Percentiles rank a stretch among this genome's conserved stretches.
phyloP scores from a whole-genome alignment of 768 basidiomycete species.

The Phylloporus arenicola region DNA sequence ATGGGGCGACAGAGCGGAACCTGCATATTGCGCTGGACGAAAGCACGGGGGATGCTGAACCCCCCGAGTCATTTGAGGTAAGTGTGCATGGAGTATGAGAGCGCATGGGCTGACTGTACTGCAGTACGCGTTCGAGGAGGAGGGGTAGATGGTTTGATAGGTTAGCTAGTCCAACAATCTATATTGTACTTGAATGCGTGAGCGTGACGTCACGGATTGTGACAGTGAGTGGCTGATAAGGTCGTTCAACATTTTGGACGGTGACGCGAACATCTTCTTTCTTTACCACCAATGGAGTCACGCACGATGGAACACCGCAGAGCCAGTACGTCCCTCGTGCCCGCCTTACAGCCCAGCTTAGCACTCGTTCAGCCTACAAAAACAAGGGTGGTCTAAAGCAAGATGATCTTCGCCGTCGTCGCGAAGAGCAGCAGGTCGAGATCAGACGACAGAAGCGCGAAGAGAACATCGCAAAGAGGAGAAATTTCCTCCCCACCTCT shows the following conservation, averaged over 20 bases:
- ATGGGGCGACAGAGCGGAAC: constrained; percentile 21
- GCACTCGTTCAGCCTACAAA: constrained; percentile 68
- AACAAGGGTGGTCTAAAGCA: constrained; percentile 84
- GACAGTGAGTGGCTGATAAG: constrained; percentile 26
- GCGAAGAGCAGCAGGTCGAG: constrained; percentile 98
- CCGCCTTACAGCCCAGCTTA: constrained; percentile 13
- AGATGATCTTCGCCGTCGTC: constrained; percentile 91
- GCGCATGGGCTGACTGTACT: constrained; percentile 17
- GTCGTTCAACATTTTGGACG: constrained; percentile 11
- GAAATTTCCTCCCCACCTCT: constrained; percentile 80
- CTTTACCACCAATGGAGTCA: constrained; percentile 42
- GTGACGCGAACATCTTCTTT: constrained; percentile 12
- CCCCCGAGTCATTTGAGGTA: constrained; percentile 83
- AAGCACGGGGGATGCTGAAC: constrained; percentile 62
- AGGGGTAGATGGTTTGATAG: constrained; percentile 30
- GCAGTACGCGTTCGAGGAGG: constrained; percentile 75
- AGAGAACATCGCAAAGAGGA: constrained; percentile 96
- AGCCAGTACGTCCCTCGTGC: constrained; percentile 45
- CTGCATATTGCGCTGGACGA: constrained; percentile 68
- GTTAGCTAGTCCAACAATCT: not conserved
- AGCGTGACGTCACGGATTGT: constrained; percentile 18
- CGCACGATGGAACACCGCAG: constrained; percentile 72
- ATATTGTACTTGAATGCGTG: not conserved
- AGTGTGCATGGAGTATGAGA: constrained; percentile 21
- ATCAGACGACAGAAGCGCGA: constrained; percentile 98